phyloP scores from a whole-genome alignment of 2,329 filamentous ascomycete genomes.

The Xylariaceae sp. region DNA sequence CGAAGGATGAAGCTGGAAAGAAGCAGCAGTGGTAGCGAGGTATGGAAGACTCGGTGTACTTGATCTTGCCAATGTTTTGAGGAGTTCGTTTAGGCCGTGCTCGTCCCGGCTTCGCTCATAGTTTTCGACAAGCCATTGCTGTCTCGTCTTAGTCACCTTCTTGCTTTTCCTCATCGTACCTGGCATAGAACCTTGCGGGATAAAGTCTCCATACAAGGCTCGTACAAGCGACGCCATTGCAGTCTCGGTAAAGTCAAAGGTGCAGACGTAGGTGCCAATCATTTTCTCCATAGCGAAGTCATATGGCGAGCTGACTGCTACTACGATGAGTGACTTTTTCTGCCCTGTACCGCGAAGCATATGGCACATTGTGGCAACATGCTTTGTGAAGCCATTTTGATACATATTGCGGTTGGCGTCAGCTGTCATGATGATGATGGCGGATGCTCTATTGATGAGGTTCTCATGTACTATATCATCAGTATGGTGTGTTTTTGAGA shows the following conservation, averaged over 20 bases:
- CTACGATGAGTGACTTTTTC: slow-evolving; percentile 88
- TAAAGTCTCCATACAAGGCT: slow-evolving; percentile 79
- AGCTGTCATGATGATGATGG: slow-evolving; percentile 89
- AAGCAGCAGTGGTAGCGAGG: slow-evolving; percentile 72
- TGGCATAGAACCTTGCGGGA: slow-evolving; percentile 65
- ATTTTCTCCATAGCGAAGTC: slow-evolving; percentile 93
- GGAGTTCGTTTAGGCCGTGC: slow-evolving; percentile 74
- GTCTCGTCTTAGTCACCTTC: slow-evolving; percentile 85
- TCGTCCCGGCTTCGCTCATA: slow-evolving; percentile 83
- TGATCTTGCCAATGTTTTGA: slow-evolving; percentile 72
- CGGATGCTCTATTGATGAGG: slow-evolving; percentile 84
- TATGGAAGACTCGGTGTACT: slow-evolving; percentile 72
- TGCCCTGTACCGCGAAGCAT: slow-evolving; percentile 78
- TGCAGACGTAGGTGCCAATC: slow-evolving; percentile 92
- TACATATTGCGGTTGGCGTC: slow-evolving; percentile 95
- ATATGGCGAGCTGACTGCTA: slow-evolving; percentile 93
- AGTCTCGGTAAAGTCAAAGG: slow-evolving; percentile 94
- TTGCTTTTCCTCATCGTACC: slow-evolving; percentile 86
- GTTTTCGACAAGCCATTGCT: slow-evolving; percentile 92
- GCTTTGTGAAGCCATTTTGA: slow-evolving; percentile 93
- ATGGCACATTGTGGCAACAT: slow-evolving; percentile 93
- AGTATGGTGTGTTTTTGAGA: slow-evolving; percentile 22
- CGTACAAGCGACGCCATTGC: slow-evolving; percentile 85
- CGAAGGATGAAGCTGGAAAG: slow-evolving; percentile 76
- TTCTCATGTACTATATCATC: slow-evolving; percentile 76